Evolutionary conservation across 768 basidiomycete species (phyloP).

Genomic region (Tricholomella constricta): DNA sequence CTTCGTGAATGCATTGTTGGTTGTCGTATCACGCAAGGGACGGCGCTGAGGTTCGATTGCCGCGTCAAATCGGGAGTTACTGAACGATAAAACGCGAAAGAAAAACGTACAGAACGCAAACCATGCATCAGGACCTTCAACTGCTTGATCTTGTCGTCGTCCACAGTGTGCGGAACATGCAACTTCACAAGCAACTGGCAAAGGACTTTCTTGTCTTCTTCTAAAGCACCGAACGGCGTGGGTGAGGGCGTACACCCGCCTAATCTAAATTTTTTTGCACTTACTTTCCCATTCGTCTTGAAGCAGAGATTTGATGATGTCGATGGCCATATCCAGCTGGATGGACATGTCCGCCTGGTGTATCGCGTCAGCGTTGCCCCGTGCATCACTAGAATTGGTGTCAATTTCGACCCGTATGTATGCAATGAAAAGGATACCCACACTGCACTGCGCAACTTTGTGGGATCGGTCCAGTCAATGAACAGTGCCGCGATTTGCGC

Average conservation of each 20-base stretch:
- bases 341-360: slow-evolving; percentile 30
- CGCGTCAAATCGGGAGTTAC: background rate
- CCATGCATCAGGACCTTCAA: slow-evolving; percentile 64
- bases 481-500: slow-evolving; percentile 64
- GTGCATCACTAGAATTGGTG: slow-evolving; percentile 12
- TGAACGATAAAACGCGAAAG: background rate
- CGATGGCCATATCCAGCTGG: slow-evolving; percentile 53
- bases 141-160: slow-evolving; percentile 66
- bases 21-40: slow-evolving; percentile 51
- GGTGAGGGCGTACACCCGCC: background rate
- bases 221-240: slow-evolving; percentile 39
- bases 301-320: slow-evolving; percentile 44
- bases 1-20: slow-evolving; percentile 70
- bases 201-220: slow-evolving; percentile 66
- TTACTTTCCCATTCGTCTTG: slow-evolving; percentile 55
- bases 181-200: slow-evolving; percentile 66
- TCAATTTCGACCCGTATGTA: background rate
- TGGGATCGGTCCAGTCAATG: slow-evolving; percentile 76
- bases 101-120: slow-evolving; percentile 52
- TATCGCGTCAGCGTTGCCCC: slow-evolving; percentile 27
- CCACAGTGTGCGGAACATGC: slow-evolving; percentile 68
- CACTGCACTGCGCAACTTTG: slow-evolving; percentile 47
- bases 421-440: slow-evolving; percentile 3
- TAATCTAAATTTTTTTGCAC: slow-evolving; percentile 25
- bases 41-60: slow-evolving; percentile 30